A percentile compares a stretch with the other conserved stretches of the same genome.
Evolutionary conservation across 805 yeast genomes (phyloP).

Genomic region (Ogataea parapolymorpha): DNA sequence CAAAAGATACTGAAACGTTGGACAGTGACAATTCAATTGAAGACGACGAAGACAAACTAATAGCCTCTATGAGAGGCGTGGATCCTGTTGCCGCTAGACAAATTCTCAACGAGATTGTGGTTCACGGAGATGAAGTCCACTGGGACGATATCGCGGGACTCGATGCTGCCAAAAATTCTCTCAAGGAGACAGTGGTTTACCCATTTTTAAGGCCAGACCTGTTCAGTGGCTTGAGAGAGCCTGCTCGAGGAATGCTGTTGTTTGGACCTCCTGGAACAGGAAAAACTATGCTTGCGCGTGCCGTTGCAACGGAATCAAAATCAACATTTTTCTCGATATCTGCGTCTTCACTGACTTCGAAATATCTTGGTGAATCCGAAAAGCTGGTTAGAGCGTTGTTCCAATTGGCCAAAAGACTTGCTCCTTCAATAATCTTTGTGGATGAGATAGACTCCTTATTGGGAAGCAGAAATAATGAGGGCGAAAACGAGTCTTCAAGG

Average conservation of each 20-base stretch:
- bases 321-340: conserved; percentile 91
- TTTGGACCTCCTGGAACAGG: conserved; percentile 99
- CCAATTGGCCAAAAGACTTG: conserved; percentile 74
- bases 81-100: conserved; percentile 78
- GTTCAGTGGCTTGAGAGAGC: conserved; percentile 87
- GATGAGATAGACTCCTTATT: conserved; percentile 93
- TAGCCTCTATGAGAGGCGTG: conserved; percentile 59
- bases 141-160: conserved; percentile 97
- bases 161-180: conserved; percentile 79
- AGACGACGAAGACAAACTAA: conserved; percentile 34
- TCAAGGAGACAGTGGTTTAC: conserved; percentile 93
- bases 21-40: conserved; percentile 23
- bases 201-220: conserved; percentile 93
- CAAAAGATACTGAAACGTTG: conserved; percentile 30
- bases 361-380: conserved; percentile 88
- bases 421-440: conserved; percentile 92
- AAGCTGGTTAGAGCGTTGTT: conserved; percentile 88
- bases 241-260: conserved; percentile 91
- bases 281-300: conserved; percentile 94
- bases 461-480: conserved; percentile 70
- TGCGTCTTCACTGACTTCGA: conserved; percentile 86
- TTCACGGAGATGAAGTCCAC: conserved; percentile 83
- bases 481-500: conserved; percentile 79
- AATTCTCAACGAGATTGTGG: conserved; percentile 82
- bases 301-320: conserved; percentile 92